phyloP scores from a whole-genome alignment of 257 asterid species.

The Plantago major region DNA sequence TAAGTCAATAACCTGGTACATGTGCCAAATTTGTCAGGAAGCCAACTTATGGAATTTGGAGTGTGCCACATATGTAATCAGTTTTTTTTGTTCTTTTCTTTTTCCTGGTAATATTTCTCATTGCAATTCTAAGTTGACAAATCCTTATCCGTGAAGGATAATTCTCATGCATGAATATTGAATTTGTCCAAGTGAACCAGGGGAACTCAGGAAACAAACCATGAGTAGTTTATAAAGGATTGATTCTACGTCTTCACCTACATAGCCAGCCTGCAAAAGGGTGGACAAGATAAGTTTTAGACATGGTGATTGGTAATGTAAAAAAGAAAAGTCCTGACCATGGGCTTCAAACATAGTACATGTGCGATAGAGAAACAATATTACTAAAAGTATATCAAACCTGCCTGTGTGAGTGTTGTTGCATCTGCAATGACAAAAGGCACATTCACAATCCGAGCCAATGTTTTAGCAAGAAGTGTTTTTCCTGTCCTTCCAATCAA shows the following conservation, averaged over 20 bases:
- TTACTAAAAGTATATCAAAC: slow-evolving; percentile 45
- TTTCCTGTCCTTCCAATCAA: slow-evolving; percentile 80
- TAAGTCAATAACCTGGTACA: too few species aligned
- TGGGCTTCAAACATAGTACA: slow-evolving; percentile 5
- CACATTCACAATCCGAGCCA: slow-evolving; percentile 87
- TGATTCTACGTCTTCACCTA: slow-evolving; percentile 96
- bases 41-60: too few species aligned
- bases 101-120: background rate
- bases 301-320: background rate
- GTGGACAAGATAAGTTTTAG: slow-evolving; percentile 15
- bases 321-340: slow-evolving; percentile 3
- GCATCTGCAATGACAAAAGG: slow-evolving; percentile 93
- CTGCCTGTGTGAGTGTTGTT: slow-evolving; percentile 93
- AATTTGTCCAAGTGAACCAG: slow-evolving; percentile 16
- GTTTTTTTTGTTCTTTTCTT: too few species aligned
- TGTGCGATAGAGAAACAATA: slow-evolving; percentile 15
- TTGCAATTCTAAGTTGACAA: background rate
- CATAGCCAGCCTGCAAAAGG: slow-evolving; percentile 81
- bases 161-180: slow-evolving; percentile 7
- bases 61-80: too few species aligned
- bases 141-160: background rate
- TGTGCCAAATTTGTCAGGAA: too few species aligned
- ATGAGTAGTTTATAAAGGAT: slow-evolving; percentile 65
- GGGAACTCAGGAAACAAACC: slow-evolving; percentile 41
- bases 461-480: slow-evolving; percentile 94